Evolutionary conservation across 129 eudicot genomes (phyloP), one percentile per base, ranked within the genome.

Genomic region (Tagetes patula): DNA sequence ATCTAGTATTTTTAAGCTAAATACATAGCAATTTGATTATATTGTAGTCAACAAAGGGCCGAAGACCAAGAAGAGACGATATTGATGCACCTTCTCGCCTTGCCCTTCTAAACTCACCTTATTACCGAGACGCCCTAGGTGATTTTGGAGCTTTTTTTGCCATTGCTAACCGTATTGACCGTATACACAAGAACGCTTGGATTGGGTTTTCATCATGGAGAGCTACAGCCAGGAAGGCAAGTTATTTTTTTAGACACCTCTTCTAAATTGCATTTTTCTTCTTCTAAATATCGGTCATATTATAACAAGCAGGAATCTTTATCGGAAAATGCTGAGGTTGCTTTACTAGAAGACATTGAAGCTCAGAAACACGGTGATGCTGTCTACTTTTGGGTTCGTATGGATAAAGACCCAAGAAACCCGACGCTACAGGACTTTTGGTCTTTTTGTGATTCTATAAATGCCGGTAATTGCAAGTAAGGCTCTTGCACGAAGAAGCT

Each of bases 391-490:
- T 94, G 99, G 99, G 88, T 74, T 40, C 87, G 89, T 70, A 80
- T 90, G 96, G 99, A 90, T 79, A 79, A 34, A 67, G 98, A 94
- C 80, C 88, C 89, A 39, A 86, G 97, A 77, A 88, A 86, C 76
- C 88, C 88, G 14, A 67, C 55, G 33, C 86, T 81, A 71, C 84
- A 72, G 65, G 96, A 91, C 82, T 94, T 94, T 72, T 94, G 99
- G 99, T 84, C 99, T 34, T 94, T 94, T 79, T 94, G 99, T 74
- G 99, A 94, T 80, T 81, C 99, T 49, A 75, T 94, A 68, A 94
- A 94, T 85, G 97, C 99, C 47, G 99, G 99, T 64, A 94, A 94
- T 85, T 94, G 99, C 89, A 88, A 79, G 99, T 91, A 88, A 93
- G 98, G 48, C 40, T 48, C 70, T 46, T n/a, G 39, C 9, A 73